These are phyloP conservation scores for Schwanniomyces sp. DNA, from an alignment of 805 yeast species.

Conservation along the genomic window DNA sequence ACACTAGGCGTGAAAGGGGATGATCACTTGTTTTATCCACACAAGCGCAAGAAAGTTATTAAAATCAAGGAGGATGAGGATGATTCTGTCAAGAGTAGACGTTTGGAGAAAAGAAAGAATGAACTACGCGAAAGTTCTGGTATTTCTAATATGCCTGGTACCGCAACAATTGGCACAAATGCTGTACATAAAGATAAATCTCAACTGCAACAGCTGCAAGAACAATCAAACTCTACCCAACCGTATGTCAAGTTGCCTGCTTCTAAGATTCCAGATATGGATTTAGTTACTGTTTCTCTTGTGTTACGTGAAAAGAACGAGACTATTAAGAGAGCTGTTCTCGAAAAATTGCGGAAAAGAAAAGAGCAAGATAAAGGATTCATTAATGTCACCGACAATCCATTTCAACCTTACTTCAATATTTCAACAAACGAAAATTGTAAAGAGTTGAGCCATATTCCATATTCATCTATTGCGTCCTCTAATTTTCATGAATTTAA, in stretches of 20 bases:
- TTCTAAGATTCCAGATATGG: slow-evolving; percentile 91
- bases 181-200: slow-evolving; percentile 12
- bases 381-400: slow-evolving; percentile 85
- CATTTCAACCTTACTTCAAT: slow-evolving; percentile 77
- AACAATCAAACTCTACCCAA: slow-evolving; percentile 44
- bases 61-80: slow-evolving; percentile 38
- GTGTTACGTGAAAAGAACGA: slow-evolving; percentile 73
- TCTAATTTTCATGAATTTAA: slow-evolving; percentile 66
- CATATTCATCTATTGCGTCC: slow-evolving; percentile 75
- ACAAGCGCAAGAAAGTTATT: slow-evolving; percentile 61
- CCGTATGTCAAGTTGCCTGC: slow-evolving; percentile 87
- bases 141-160: slow-evolving; percentile 7
- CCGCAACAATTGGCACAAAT: slow-evolving; percentile 11
- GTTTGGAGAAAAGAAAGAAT: slow-evolving; percentile 20
- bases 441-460: slow-evolving; percentile 61
- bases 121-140: slow-evolving; percentile 16
- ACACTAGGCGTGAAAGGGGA: slow-evolving; percentile 75
- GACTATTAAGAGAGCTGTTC: slow-evolving; percentile 79
- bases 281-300: slow-evolving; percentile 76
- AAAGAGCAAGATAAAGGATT: slow-evolving; percentile 70
- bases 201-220: slow-evolving; percentile 10
- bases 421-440: slow-evolving; percentile 54
- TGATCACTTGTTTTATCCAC: slow-evolving; percentile 78
- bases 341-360: slow-evolving; percentile 75
- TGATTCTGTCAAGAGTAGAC: slow-evolving; percentile 16